Evolutionary conservation across 2,329 filamentous ascomycete species (phyloP), one percentile per base, ranked within the genome.

Genomic region (Blumeriella jaapii): DNA sequence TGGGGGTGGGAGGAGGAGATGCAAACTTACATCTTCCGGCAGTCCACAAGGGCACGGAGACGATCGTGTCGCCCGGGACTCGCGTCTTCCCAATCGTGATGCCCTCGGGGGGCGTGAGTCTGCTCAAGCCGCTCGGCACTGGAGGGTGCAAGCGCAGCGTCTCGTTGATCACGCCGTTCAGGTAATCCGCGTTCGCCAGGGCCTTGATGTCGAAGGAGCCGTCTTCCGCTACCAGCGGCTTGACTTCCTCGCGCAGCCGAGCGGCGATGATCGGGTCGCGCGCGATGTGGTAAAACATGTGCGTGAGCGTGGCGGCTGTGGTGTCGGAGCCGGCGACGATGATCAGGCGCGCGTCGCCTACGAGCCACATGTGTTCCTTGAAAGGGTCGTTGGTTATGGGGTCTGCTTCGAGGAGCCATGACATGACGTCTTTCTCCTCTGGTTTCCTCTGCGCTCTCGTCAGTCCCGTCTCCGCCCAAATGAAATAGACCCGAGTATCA

Each of bases 301-400:
- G 52, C 1, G 59, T 55, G 13, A 66, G 44, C 0, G 59, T 56
- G 1, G 57, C 54, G 6, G 61, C 52, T 0, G 60, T 62, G 5
- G 62, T 66, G 40, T 66, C 63, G 22, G 56, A 60, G 4, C 59
- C 59, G 15, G 59, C 59, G 15, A 60, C 51, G 12, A 61, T 55
- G 22, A 60, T 49, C 15, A 52, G 40, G 3, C 40, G 39, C 9
- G 44, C 31, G 29, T 51, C 46, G 8, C 44, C 44, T 3, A 26
- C 18, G n/a, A 50, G 22, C 45, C 38, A 46, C 27, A 31, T 37
- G 15, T 25, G 24, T 16, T 11, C 20, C 13, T 29, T 29, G 5
- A 20, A 29, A 19, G 12, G 25, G 16, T 27, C 18, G 8, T 12
- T 13, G n/a, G 17, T 37, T 29, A 25, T 40, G 2, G 28, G 37